Base-by-base conservation (phyloP, 305 asterid species). In the Fraxinus sp. region DNA sequence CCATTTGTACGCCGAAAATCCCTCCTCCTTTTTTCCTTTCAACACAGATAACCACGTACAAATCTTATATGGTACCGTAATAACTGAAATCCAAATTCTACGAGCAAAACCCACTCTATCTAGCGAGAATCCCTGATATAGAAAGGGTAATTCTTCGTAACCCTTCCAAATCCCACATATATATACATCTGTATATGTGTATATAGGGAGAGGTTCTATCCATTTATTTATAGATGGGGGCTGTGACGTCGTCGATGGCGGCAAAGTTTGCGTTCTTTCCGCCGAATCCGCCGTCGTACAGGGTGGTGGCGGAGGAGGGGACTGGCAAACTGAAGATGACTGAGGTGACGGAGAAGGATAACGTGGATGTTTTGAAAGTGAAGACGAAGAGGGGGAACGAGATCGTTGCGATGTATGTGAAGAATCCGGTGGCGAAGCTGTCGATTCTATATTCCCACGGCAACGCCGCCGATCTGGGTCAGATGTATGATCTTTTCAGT, bases 391-490 rank as follows among this genome's bases (percentile, higher is more conserved):
- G 91, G 62, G 98, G 99, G 79, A 91, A 89, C 77, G 87, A 90
- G 90, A 91, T 96, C 88, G 92, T 91, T 80, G 97, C 97, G 74
- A 80, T 96, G 80, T 96, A 92, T 77, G 93, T 94, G 77, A 94
- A 85, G 89, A 96, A 93, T 80, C 97, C 99, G 77, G 59, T 86
- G 86, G 98, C 98, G 83, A 89, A 87, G 85, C 91, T 94, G 64
- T 94, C 99, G 75, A 72, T 96, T 78, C 57, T 96, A 77, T 96
- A 96, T 89, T 96, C 99, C 13, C 99, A 96, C 85, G 99, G 99
- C 3, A 96, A 96, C 87, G 99, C 99, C 18, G 97, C 99, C 86
- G 99, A 96, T 92, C 91, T 96, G 77, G 99, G 99, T 64, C 99
- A 96, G 92, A 96, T 96, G 99, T 93, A 90, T 77, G 99, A 92